Percentiles rank a stretch among this genome's conserved stretches.
phyloP scores from a whole-genome alignment of 1,139 yeast genomes.

The Kazachstania sp. region DNA sequence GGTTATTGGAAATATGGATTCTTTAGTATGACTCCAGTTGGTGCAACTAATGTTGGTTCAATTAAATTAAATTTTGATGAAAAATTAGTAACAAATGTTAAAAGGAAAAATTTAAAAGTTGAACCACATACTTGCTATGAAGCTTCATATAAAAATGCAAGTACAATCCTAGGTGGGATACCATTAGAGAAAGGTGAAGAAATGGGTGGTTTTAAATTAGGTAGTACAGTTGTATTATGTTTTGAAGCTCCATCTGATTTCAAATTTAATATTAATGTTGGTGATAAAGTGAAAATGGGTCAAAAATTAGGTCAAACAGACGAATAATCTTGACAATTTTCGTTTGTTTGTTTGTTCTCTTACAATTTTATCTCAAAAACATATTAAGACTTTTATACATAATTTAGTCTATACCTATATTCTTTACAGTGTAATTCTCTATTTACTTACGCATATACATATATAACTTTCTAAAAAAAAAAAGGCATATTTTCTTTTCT shows the following conservation, averaged over 20 bases:
- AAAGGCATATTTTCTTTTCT: not conserved
- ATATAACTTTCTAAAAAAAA: no score
- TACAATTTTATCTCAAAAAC: no score
- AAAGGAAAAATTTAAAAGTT: constrained; percentile 27
- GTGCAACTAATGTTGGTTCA: constrained; percentile 97
- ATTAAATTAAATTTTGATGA: constrained; percentile 87
- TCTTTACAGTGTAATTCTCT: no score
- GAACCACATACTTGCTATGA: constrained; percentile 80
- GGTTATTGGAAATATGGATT: constrained; percentile 98
- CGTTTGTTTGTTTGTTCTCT: no score
- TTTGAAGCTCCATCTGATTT: constrained; percentile 89
- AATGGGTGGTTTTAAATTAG: constrained; percentile 94
- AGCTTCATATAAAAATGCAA: constrained; percentile 82
- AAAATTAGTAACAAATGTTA: constrained; percentile 71
- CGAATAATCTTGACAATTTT: not conserved
- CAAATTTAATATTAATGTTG: constrained; percentile 57
- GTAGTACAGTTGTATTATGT: constrained; percentile 90
- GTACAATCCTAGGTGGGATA: constrained; percentile 71
- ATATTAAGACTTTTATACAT: no score
- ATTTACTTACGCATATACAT: not conserved
- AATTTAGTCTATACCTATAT: no score
- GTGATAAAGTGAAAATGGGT: constrained; percentile 80
- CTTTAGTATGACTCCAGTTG: constrained; percentile 98
- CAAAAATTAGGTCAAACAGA: constrained; percentile 57
- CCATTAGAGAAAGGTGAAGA: constrained; percentile 90